Percentiles rank a stretch among this genome's conserved stretches.
Conservation (phyloP, 2,329 filamentous ascomycete species). For the Penicillium sp. region DNA sequence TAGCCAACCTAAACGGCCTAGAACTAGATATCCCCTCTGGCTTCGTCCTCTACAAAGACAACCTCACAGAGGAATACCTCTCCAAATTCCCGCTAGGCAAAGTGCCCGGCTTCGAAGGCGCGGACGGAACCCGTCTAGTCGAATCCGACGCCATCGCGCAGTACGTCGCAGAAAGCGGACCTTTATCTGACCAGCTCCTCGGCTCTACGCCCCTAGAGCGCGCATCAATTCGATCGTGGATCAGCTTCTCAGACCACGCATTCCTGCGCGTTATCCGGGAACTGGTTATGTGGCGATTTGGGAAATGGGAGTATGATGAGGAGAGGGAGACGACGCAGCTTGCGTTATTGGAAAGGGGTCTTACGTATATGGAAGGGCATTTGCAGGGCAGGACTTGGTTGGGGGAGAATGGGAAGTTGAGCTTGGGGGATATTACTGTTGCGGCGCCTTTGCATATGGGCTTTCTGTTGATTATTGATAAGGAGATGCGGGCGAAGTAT, state of each 20-base stretch:
- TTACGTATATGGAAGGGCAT: slow-evolving; percentile 17
- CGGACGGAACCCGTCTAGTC: slow-evolving; percentile 49
- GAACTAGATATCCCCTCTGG: slow-evolving; percentile 28
- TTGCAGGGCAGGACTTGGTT: slow-evolving; percentile 25
- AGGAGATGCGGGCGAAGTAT: slow-evolving; percentile 28
- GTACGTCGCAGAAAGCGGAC: slow-evolving; percentile 50
- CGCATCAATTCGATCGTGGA: slow-evolving; percentile 50
- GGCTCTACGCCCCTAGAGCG: slow-evolving; percentile 44
- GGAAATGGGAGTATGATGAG: slow-evolving; percentile 21
- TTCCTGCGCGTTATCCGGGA: slow-evolving; percentile 17
- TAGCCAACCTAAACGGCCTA: slow-evolving; percentile 39
- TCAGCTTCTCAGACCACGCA: slow-evolving; percentile 42
- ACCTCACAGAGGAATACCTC: slow-evolving; percentile 48
- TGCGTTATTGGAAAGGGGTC: background rate
- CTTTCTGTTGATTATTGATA: slow-evolving; percentile 25
- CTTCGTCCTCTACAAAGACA: slow-evolving; percentile 47
- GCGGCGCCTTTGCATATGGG: slow-evolving; percentile 28
- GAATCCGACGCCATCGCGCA: slow-evolving; percentile 52
- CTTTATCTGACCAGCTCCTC: slow-evolving; percentile 47
- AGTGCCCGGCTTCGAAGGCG: slow-evolving; percentile 51
- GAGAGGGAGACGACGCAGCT: slow-evolving; percentile 18
- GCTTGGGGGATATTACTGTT: slow-evolving; percentile 30
- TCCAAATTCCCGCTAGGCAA: slow-evolving; percentile 56
- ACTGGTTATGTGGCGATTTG: slow-evolving; percentile 23
- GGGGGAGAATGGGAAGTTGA: slow-evolving; percentile 20